phyloP scores from a whole-genome alignment of 1,284 basidiomycete species.

The Schizophyllum amplum region DNA sequence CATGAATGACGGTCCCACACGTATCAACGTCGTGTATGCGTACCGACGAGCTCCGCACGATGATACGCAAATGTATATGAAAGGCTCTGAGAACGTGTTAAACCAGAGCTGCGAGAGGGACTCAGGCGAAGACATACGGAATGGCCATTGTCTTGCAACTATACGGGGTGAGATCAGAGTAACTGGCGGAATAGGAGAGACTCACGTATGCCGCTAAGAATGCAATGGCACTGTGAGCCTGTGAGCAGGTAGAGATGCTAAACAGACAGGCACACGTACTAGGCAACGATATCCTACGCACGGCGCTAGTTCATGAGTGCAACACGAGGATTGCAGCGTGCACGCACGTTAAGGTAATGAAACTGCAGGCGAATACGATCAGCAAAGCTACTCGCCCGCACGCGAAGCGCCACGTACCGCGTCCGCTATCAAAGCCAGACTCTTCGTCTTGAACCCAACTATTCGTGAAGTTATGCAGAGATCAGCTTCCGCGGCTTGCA shows the following conservation, averaged over 20 bases:
- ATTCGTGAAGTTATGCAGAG: slow-evolving; percentile 2
- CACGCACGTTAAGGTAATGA: slow-evolving; percentile 39
- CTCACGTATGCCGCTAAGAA: slow-evolving; percentile 30
- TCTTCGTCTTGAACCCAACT: slow-evolving; percentile 43
- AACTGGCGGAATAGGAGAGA: slow-evolving; percentile 2
- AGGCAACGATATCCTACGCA: slow-evolving; percentile 31
- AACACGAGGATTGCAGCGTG: neutral
- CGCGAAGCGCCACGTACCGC: slow-evolving; percentile 25
- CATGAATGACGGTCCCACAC: neutral
- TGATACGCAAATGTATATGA: slow-evolving; percentile 42
- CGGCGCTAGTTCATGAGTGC: neutral
- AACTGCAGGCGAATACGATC: slow-evolving; percentile 24
- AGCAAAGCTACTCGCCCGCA: slow-evolving; percentile 5
- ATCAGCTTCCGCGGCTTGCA: slow-evolving; percentile 1
- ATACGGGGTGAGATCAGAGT: slow-evolving; percentile 1
- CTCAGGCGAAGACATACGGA: slow-evolving; percentile 21
- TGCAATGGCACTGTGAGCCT: slow-evolving; percentile 24
- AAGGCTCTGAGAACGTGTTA: slow-evolving; percentile 22
- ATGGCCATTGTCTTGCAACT: slow-evolving; percentile 33
- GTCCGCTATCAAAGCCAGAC: slow-evolving; percentile 41
- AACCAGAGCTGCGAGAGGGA: slow-evolving; percentile 2
- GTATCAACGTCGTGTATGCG: neutral
- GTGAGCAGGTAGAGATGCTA: neutral
- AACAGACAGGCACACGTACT: slow-evolving; percentile 18
- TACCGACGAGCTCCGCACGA: slow-evolving; percentile 42